Evolutionary conservation across 768 basidiomycete species (phyloP).

Genomic region (Mycena filopes): DNA sequence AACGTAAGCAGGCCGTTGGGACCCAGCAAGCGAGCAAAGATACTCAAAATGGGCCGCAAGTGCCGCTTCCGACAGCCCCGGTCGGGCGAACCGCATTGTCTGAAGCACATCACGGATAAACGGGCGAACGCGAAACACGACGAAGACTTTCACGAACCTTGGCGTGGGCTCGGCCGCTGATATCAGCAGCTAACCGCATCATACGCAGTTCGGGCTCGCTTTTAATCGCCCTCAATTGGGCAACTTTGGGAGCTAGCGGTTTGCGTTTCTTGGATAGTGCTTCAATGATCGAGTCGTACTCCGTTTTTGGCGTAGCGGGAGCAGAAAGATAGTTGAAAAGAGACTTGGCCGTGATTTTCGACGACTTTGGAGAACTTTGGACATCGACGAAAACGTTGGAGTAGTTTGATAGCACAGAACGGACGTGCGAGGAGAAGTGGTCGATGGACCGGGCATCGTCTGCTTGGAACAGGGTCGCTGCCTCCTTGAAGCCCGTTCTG

Average conservation of each 20-base stretch:
- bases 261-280: slow-evolving; percentile 56
- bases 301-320: slow-evolving; percentile 46
- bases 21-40: slow-evolving; percentile 78
- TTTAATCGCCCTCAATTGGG: slow-evolving; percentile 81
- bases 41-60: slow-evolving; percentile 92
- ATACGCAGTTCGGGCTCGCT: slow-evolving; percentile 78
- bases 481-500: slow-evolving; percentile 75
- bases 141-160: slow-evolving; percentile 62
- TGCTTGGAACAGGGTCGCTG: slow-evolving; percentile 75
- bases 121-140: background rate
- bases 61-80: slow-evolving; percentile 66
- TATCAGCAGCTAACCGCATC: slow-evolving; percentile 88
- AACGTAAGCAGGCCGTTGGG: slow-evolving; percentile 94
- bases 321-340: slow-evolving; percentile 64
- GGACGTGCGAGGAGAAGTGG: slow-evolving; percentile 67
- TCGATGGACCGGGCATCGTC: slow-evolving; percentile 75
- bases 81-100: slow-evolving; percentile 85
- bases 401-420: slow-evolving; percentile 59
- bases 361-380: slow-evolving; percentile 44
- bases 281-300: slow-evolving; percentile 67
- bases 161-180: slow-evolving; percentile 87
- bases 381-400: slow-evolving; percentile 66
- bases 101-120: slow-evolving; percentile 40
- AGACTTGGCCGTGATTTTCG: slow-evolving; percentile 60
- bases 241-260: slow-evolving; percentile 75